Percentiles rank a stretch among this genome's conserved stretches.
Evolutionary conservation across 768 basidiomycete genomes (phyloP).

Genomic region (Artomyces pyxidatus): DNA sequence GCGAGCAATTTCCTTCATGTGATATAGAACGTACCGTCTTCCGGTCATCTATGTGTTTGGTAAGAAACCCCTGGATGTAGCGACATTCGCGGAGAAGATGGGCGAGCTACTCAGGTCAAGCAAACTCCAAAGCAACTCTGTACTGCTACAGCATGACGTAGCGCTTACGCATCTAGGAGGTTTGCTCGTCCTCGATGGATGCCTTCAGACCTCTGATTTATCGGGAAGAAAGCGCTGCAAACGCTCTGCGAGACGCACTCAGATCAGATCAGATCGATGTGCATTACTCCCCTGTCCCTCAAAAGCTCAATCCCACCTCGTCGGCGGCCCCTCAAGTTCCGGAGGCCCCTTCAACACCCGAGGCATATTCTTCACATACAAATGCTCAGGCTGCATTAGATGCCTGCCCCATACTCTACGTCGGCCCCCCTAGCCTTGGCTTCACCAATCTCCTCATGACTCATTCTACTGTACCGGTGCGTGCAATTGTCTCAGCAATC

Average conservation of each 20-base stretch:
- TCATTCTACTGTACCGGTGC: conserved; percentile 55
- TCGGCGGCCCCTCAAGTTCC: background rate
- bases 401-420: conserved; percentile 32
- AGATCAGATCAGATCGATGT: conserved; percentile 1
- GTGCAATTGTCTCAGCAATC: conserved; percentile 8
- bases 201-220: too few species aligned
- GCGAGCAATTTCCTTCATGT: background rate
- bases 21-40: conserved; percentile 67
- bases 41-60: conserved; percentile 92
- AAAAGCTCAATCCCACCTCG: conserved; percentile 10
- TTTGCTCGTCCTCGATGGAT: conserved; percentile 27
- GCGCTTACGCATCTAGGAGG: conserved; percentile 64
- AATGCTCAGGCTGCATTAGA: background rate
- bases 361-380: background rate
- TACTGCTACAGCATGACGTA: conserved; percentile 70
- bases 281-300: conserved; percentile 30
- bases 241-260: background rate
- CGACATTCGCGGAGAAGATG: conserved; percentile 39
- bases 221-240: too few species aligned
- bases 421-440: conserved; percentile 75
- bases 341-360: background rate
- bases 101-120: conserved; percentile 23
- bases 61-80: conserved; percentile 53
- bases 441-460: conserved; percentile 85
- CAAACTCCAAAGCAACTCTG: conserved; percentile 18